Base-by-base conservation (phyloP, 2,329 filamentous ascomycete genomes). In the Aureobasidium sp. region DNA sequence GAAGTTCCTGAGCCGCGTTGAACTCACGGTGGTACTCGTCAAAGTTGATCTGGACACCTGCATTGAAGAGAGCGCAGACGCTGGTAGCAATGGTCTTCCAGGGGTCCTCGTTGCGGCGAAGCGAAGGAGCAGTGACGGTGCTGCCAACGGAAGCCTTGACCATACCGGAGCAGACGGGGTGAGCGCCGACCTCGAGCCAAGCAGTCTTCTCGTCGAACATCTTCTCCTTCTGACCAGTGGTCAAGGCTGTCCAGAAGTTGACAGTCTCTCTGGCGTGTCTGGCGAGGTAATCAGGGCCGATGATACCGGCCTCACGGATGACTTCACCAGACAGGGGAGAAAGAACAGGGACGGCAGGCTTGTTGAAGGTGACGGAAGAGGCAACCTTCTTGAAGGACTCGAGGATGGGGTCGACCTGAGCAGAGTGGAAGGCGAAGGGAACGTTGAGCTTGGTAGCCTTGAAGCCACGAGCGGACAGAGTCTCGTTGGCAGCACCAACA, bases 181-280 rank as follows among this genome's bases (percentile, higher is more conserved):
- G 86, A 41, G 88, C 87, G n/a, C 88, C 88, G 65, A 91, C 76
- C 71, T 91, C 88, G 62, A 91, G 76, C 83, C 84, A 90, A 34
- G 85, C 80, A 6, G 86, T 88, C 74, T 85, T 84, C 65, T 86
- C 83, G 65, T 87, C 81, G 51, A 89, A 83, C 17, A 81, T 73
- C 64, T 81, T 82, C n/a, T 80, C 76, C 55, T 82, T 77, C 68
- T 84, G 81, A 8, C 84, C 86, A 42, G 78, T 78, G 15, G 82
- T 75, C 1, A 91, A 75, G 8, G 84, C 87, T 53, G 80, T 82
- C 63, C 82, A 78, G 74, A 91, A 88, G 73, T 90, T 82, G 67
- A 91, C 88, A 7, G 87, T 78, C 70, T 89, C 82, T 15, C 88
- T 82, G 22, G 85, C 83, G 65, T 88, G 85, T 52, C 82, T 81